Evolutionary conservation across 768 basidiomycete species (phyloP), one percentile per base, ranked within the genome.

Genomic region (Tylopilus felleus): DNA sequence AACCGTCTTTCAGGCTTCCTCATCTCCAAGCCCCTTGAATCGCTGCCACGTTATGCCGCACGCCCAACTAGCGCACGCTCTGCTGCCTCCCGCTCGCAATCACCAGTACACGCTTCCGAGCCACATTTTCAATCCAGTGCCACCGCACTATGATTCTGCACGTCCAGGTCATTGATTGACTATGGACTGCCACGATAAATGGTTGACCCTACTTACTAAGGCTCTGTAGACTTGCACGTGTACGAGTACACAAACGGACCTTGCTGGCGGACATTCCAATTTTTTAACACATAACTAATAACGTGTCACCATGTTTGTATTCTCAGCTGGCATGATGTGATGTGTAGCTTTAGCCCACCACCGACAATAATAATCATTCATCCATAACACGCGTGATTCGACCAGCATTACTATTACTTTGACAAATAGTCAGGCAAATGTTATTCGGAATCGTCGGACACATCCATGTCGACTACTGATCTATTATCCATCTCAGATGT

Each of bases 1-100:
- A 40, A 63, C 48, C 29, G 41, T 51, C 10, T 47, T 23, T 41
- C 46, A 79, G 79, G 80, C 21, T 85, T 76, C 67, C 64, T 85
- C 42, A 78, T 86, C 59, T 78, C 80, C 42, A 83, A 79, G 57
- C 85, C 85, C 23, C 68, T 84, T 5, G 84, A 86, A 65, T 69
- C 81, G 0, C 71, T 86, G 21, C 85, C 85, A 10, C 77, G 83
- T 22, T 85, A 86, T 58, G 78, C 75, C 6, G 60, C 77, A 45
- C 72, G 67, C 49, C 67, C 76, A 17, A 68, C 67, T 29, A 71
- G 65, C 19, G 38, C 56, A 28, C 64, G 53, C 21, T 57, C 60
- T 40, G 5, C 13, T 16, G 44, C 53, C 12, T 62, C 71, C 9
- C 69, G 63, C 21, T 46, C 71, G 7, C 58, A 50, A 29, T 63